Evolutionary conservation across 2,329 filamentous ascomycete species (phyloP).

Genomic region (Exophiala phaeomuriformis): DNA sequence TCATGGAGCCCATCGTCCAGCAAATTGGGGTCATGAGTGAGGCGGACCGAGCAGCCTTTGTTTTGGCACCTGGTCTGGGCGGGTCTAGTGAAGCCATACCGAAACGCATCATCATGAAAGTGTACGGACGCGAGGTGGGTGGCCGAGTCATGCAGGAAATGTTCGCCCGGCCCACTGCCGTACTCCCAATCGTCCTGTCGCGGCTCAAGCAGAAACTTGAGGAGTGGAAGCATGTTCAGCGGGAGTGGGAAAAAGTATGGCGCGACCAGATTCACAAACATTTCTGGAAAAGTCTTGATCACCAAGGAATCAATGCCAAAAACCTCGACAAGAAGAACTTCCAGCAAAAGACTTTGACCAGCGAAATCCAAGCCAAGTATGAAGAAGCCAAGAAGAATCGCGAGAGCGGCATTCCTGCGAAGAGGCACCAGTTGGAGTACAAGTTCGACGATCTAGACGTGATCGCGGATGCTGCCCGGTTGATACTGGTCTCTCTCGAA

Average conservation of each 20-base stretch:
- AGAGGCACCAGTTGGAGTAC: slow-evolving; percentile 68
- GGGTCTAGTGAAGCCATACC: slow-evolving; percentile 96
- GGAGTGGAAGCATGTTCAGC: slow-evolving; percentile 93
- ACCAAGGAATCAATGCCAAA: slow-evolving; percentile 88
- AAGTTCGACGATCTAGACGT: slow-evolving; percentile 65
- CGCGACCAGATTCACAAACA: slow-evolving; percentile 89
- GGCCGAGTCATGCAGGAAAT: slow-evolving; percentile 80
- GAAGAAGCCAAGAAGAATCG: slow-evolving; percentile 78
- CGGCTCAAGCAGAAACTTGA: slow-evolving; percentile 93
- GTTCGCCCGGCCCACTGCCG: slow-evolving; percentile 73
- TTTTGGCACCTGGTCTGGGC: slow-evolving; percentile 73
- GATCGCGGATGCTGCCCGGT: slow-evolving; percentile 46
- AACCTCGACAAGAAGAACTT: slow-evolving; percentile 85
- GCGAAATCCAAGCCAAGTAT: slow-evolving; percentile 84
- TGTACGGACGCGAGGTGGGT: slow-evolving; percentile 80
- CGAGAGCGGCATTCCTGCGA: slow-evolving; percentile 52
- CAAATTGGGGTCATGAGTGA: slow-evolving; percentile 75
- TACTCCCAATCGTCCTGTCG: slow-evolving; percentile 80
- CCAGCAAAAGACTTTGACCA: slow-evolving; percentile 79
- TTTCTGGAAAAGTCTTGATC: slow-evolving; percentile 92
- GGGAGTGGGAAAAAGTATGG: slow-evolving; percentile 99
- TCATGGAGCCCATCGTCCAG: slow-evolving; percentile 88
- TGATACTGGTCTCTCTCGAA: slow-evolving; percentile 46
- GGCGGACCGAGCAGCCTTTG: slow-evolving; percentile 64
- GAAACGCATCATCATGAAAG: slow-evolving; percentile 93